Percentiles rank a stretch among this genome's conserved stretches.
Evolutionary conservation across 1,284 basidiomycete genomes (phyloP).

Genomic region (Ustilago curta): DNA sequence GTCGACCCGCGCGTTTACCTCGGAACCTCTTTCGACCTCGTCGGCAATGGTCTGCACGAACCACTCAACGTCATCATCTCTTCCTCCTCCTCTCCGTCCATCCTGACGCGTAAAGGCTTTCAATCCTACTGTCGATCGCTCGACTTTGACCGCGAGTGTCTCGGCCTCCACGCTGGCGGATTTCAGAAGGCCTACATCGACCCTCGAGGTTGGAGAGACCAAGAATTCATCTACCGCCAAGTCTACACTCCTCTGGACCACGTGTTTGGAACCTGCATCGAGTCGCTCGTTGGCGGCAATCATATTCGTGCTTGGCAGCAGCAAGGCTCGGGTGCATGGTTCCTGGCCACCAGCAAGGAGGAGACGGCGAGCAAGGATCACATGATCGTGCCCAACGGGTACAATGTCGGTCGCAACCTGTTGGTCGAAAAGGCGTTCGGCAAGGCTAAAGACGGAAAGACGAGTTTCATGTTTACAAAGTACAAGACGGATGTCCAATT

Average conservation of each 20-base stretch:
- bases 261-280: conserved; percentile 69
- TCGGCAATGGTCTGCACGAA: conserved; percentile 53
- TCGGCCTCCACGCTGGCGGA: conserved; percentile 60
- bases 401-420: conserved; percentile 75
- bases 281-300: conserved; percentile 87
- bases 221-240: conserved; percentile 58
- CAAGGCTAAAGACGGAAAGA: conserved; percentile 33
- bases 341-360: conserved; percentile 76
- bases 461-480: conserved; percentile 56
- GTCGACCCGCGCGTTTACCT: conserved; percentile 53
- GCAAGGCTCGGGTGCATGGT: conserved; percentile 77
- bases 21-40: conserved; percentile 52
- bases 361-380: conserved; percentile 47
- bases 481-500: conserved; percentile 73
- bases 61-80: conserved; percentile 66
- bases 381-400: conserved; percentile 57
- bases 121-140: conserved; percentile 57
- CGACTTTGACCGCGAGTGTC: conserved; percentile 65
- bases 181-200: conserved; percentile 55
- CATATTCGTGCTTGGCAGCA: conserved; percentile 79
- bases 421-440: conserved; percentile 70
- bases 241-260: conserved; percentile 55
- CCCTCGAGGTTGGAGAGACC: conserved; percentile 44
- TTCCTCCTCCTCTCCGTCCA: conserved; percentile 43
- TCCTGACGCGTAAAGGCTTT: conserved; percentile 61